A percentile compares a stretch with the other conserved stretches of the same genome.
phyloP scores from a whole-genome alignment of 176 grass and related monocot species.

The Zoysia japonica region DNA sequence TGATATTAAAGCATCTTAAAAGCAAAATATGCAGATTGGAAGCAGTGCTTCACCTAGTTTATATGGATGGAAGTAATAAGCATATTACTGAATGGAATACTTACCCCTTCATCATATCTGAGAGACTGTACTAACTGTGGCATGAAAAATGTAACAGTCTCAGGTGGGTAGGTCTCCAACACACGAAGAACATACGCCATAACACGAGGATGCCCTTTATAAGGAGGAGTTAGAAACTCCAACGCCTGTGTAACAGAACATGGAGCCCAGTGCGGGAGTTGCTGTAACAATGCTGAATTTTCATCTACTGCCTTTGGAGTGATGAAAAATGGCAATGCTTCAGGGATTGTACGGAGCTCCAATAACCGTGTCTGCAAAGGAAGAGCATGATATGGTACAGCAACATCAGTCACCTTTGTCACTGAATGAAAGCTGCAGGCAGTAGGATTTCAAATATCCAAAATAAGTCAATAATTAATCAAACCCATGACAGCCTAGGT shows the following conservation, averaged over 20 bases:
- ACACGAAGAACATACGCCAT: conserved; percentile 99
- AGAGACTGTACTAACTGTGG: conserved; percentile 98
- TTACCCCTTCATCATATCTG: conserved; percentile 94
- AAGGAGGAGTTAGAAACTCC: conserved; percentile 95
- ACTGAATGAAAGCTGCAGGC: conserved; percentile 18
- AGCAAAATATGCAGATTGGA: conserved; percentile 30
- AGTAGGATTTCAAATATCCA: conserved; percentile 31
- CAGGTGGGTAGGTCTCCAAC: conserved; percentile 95
- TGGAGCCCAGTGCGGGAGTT: conserved; percentile 94
- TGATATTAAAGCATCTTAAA: not conserved
- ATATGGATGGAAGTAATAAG: conserved; percentile 17
- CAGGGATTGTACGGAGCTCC: conserved; percentile 86
- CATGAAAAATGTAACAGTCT: conserved; percentile 97
- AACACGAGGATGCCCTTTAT: conserved; percentile 92
- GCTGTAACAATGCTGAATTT: conserved; percentile 88
- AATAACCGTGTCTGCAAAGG: conserved; percentile 68
- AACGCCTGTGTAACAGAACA: conserved; percentile 97
- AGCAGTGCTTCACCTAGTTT: not conserved
- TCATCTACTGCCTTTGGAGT: conserved; percentile 97
- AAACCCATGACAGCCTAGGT: not conserved
- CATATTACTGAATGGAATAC: conserved; percentile 43
- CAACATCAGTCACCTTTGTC: conserved; percentile 29
- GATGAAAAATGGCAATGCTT: conserved; percentile 97
- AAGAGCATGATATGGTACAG: conserved; percentile 7
- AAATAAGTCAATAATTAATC: conserved; percentile 28